Percentiles rank a stretch among this genome's conserved stretches.
These are phyloP conservation scores for Sclerospora graminicola DNA, from an alignment of 352 stramenopile genomes.

Conservation along the genomic window DNA sequence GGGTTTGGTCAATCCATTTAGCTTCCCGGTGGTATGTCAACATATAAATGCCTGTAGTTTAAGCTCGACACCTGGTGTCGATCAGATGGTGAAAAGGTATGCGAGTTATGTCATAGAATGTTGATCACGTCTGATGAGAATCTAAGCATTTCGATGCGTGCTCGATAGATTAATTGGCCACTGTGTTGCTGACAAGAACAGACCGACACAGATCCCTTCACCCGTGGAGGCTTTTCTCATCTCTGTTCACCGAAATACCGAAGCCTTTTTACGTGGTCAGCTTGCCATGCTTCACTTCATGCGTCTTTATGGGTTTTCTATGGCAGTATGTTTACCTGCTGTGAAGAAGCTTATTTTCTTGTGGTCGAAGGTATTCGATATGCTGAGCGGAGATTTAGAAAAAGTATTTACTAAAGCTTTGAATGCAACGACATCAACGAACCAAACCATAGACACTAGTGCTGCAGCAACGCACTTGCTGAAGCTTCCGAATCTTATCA, in stretches of 20 bases:
- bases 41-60: conserved; percentile 66
- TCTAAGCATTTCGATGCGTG: not conserved
- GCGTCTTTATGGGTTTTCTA: conserved; percentile 48
- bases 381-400: conserved; percentile 30
- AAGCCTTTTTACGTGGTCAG: conserved; percentile 62
- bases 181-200: conserved; percentile 37
- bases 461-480: conserved; percentile 29
- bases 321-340: conserved; percentile 40
- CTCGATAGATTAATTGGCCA: conserved; percentile 40
- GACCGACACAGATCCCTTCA: conserved; percentile 31
- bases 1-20: conserved; percentile 60
- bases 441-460: conserved; percentile 21
- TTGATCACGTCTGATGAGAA: not conserved
- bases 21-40: conserved; percentile 73
- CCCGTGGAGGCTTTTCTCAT: conserved; percentile 56
- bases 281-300: conserved; percentile 60
- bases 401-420: conserved; percentile 25
- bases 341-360: conserved; percentile 67
- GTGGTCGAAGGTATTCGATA: conserved; percentile 64
- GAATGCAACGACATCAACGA: conserved; percentile 13
- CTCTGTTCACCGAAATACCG: conserved; percentile 54
- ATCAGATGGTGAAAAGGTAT: conserved; percentile 66
- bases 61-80: conserved; percentile 41
- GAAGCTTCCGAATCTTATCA: conserved; percentile 61
- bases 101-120: not conserved